These are phyloP conservation scores for Selaginella tamariscina DNA, from an alignment of 75 land plant genomes.

Conservation along the genomic window DNA sequence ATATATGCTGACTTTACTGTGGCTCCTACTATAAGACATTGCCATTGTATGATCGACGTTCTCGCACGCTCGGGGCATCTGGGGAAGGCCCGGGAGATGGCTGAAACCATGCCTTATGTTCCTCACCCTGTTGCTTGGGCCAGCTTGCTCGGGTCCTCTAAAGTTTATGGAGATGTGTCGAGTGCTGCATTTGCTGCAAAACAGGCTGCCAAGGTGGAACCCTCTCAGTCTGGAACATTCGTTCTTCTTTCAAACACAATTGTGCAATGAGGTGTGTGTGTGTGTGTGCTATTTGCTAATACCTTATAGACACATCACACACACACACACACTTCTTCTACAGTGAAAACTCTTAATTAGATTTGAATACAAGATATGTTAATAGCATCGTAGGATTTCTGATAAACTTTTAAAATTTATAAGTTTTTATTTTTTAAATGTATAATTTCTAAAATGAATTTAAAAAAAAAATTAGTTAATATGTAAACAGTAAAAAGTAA, in stretches of 20 bases:
- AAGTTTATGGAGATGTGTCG: not conserved
- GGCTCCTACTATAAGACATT: not conserved
- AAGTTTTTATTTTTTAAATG: too few species aligned
- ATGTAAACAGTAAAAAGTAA: too few species aligned
- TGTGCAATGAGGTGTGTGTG: too few species aligned
- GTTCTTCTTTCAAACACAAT: not conserved
- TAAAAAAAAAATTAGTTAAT: too few species aligned
- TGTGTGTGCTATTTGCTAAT: too few species aligned
- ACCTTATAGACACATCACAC: too few species aligned
- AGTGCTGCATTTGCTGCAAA: not conserved
- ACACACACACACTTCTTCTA: too few species aligned
- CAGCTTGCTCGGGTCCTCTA: not conserved
- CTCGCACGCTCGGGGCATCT: not conserved
- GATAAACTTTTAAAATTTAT: too few species aligned
- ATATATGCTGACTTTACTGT: not conserved
- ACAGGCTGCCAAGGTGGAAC: not conserved
- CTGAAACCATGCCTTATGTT: not conserved
- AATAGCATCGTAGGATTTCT: too few species aligned
- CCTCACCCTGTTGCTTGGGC: not conserved
- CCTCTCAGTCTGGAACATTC: not conserved
- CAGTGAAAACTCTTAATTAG: too few species aligned
- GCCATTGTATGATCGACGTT: not conserved
- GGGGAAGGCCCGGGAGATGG: not conserved
- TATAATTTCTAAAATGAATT: too few species aligned
- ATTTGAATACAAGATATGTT: too few species aligned